These are phyloP conservation scores for Sphagnum magellanicum DNA, from an alignment of 228 moss, liverwort and hornwort species.

Conservation along the genomic window DNA sequence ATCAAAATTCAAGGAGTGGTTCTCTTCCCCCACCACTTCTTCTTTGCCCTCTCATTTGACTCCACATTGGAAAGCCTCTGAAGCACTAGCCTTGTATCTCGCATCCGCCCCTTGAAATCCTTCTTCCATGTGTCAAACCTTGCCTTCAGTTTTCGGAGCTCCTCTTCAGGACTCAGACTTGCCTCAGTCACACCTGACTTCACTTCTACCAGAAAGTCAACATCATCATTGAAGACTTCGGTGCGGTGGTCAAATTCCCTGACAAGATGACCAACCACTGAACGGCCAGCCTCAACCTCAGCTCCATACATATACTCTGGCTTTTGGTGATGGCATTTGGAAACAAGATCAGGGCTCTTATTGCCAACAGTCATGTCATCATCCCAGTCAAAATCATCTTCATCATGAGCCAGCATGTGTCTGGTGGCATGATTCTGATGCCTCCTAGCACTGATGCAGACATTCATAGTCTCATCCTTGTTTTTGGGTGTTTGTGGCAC, in stretches of 20 bases:
- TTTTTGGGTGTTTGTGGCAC: constrained; percentile 10
- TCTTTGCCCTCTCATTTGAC: constrained; percentile 35
- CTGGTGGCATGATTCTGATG: constrained; percentile 21
- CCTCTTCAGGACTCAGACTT: constrained; percentile 60
- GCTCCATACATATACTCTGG: constrained; percentile 37
- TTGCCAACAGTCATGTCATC: constrained; percentile 57
- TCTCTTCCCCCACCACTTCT: constrained; percentile 63
- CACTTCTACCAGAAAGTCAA: constrained; percentile 66
- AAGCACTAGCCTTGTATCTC: constrained; percentile 62
- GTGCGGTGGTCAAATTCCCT: constrained; percentile 65
- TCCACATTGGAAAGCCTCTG: constrained; percentile 55
- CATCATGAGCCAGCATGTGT: constrained; percentile 48
- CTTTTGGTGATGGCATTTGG: constrained; percentile 21
- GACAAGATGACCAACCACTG: constrained; percentile 54
- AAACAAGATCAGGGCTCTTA: constrained; percentile 27
- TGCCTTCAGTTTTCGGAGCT: constrained; percentile 51
- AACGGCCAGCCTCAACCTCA: constrained; percentile 57
- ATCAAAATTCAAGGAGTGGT: neutral
- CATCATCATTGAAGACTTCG: constrained; percentile 65
- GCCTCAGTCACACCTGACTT: constrained; percentile 67
- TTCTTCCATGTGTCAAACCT: constrained; percentile 73
- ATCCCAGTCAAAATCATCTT: constrained; percentile 61
- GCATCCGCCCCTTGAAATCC: constrained; percentile 55
- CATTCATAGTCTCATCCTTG: constrained; percentile 40
- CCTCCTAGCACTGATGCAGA: constrained; percentile 35